Evolutionary conservation across 176 grass and related monocot genomes (phyloP), one percentile per base, ranked within the genome.

Genomic region (Avena sativa): DNA sequence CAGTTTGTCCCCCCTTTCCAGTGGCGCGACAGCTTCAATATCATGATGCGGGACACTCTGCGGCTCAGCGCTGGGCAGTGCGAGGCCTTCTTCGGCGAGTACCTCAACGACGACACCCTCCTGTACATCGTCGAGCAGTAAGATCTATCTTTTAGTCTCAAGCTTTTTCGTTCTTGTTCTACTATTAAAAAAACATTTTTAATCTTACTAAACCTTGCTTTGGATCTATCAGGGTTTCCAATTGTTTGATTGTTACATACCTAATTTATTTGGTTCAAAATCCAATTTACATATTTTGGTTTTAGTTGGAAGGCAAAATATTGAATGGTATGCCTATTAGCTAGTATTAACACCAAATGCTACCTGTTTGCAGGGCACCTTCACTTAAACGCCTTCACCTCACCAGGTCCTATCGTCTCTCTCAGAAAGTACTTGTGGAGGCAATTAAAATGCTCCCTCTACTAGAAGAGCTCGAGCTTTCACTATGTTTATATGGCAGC

Each of bases 31-130:
- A 14, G 9, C 8, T 6, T 59, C 36, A 0, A 40, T 9, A 66
- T 28, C 2, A 2, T 88, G 71, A 23, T 71, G 5, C 40, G 10
- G 46, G 23, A 26, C 0, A 38, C 70, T 0, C 71, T 26, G 11
- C 43, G 57, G 21, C 75, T 86, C 17, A 50, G 80, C 36, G 80
- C 56, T 0, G 50, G 86, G 2, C 61, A 5, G 60, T 78, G 80
- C 17, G 86, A 74, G 71, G 12, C 71, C 44, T 21, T 49, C n/a
- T 7, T 74, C 20, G 46, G 71, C 71, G 40, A 72, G 20, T 23
- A 74, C 71, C 44, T 74, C 71, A 12, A 74, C 71, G n/a, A 74
- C 12, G 11, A 49, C 71, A 49, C 44, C n/a, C 71, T 74, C 44
- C 20, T 49, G 5, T 73, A 47, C n/a, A n/a, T 73, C 70, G 70